Conservation (phyloP, 768 basidiomycete species). For the Tremella fuciformis region DNA sequence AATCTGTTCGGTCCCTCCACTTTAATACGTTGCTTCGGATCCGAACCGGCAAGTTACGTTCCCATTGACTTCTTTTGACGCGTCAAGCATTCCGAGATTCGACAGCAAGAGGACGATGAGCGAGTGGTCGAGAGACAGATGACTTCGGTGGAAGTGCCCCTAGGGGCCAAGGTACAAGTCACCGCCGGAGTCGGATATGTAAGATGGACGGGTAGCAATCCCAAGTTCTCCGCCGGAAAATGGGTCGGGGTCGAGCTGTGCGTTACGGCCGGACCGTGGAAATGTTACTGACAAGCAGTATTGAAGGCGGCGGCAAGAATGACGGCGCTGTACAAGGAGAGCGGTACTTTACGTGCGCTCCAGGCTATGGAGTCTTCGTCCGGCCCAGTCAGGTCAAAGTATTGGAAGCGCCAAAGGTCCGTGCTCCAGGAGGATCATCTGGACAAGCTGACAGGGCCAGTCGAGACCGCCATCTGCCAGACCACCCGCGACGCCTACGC, state of each 20-base stretch:
- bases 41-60: constrained; percentile 9
- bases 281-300: neutral
- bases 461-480: constrained; percentile 14
- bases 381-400: constrained; percentile 76
- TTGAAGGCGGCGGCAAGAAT: constrained; percentile 76
- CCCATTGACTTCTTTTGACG: constrained; percentile 13
- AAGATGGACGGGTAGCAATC: constrained; percentile 73
- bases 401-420: constrained; percentile 52
- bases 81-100: constrained; percentile 4
- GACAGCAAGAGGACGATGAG: neutral
- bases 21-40: neutral
- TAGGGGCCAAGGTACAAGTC: constrained; percentile 76
- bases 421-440: neutral
- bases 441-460: constrained; percentile 11
- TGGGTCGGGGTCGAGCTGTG: constrained; percentile 93
- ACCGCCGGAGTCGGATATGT: constrained; percentile 78
- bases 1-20: constrained; percentile 1
- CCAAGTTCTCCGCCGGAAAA: constrained; percentile 79
- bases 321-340: constrained; percentile 80
- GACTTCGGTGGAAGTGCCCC: constrained; percentile 47
- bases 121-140: constrained; percentile 18
- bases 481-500: constrained; percentile 24
- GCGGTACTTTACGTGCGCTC: constrained; percentile 75
- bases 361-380: constrained; percentile 81
- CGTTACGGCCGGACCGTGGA: constrained; percentile 10